Conservation (phyloP, 139 green algal species). For the Chlorella sorokiniana region DNA sequence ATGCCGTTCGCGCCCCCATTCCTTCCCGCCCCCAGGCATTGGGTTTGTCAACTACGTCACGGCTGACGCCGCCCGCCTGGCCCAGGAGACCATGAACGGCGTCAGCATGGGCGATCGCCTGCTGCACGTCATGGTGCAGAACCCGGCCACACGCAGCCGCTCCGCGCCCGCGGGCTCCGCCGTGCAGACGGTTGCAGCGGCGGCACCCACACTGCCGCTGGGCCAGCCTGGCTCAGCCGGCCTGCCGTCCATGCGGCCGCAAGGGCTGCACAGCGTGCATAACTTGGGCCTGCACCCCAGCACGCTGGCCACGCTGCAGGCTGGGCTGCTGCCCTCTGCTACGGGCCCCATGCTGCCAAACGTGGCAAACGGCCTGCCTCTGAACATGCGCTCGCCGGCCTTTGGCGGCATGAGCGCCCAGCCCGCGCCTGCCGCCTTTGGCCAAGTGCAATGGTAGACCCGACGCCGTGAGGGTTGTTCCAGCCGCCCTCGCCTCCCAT, state of each 20-base stretch:
- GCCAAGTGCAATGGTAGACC: slow-evolving; percentile 1
- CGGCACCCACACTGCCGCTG: neutral
- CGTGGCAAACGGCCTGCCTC: neutral
- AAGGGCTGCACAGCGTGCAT: no score
- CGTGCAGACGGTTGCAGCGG: neutral
- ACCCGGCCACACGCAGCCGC: slow-evolving; percentile 2
- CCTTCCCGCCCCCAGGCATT: slow-evolving; percentile 53
- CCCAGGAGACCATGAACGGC: slow-evolving; percentile 58
- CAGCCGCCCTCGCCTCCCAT: neutral
- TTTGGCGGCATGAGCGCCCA: neutral
- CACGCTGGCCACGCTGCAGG: slow-evolving; percentile 22
- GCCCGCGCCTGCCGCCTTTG: neutral
- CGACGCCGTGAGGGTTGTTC: no score
- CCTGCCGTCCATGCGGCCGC: neutral
- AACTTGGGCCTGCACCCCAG: slow-evolving; percentile 10
- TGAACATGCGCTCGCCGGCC: neutral
- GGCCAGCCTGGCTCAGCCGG: neutral
- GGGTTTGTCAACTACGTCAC: slow-evolving; percentile 74
- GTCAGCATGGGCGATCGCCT: slow-evolving; percentile 43
- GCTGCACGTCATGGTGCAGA: slow-evolving; percentile 63
- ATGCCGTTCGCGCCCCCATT: no score
- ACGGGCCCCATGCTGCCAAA: neutral
- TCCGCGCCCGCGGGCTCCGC: neutral
- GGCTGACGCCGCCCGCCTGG: slow-evolving; percentile 38
- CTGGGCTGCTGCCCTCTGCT: neutral